Evolutionary conservation across 2,329 filamentous ascomycete genomes (phyloP).

Genomic region (Aspergillus quadrilineatus): DNA sequence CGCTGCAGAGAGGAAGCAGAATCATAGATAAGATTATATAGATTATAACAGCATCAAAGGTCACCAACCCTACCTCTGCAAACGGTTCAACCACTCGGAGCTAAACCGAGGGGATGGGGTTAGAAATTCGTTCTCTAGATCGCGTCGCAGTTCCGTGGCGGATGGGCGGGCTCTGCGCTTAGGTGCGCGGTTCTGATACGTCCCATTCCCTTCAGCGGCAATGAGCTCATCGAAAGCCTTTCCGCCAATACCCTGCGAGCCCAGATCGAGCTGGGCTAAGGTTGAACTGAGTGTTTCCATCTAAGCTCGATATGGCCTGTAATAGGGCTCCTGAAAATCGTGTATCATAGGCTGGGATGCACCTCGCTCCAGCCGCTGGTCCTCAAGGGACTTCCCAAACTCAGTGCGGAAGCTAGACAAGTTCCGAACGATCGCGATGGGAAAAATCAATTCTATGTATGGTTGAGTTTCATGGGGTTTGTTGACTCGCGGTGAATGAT

Average conservation of each 20-base stretch:
- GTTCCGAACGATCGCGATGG: neutral
- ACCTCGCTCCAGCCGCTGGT: neutral
- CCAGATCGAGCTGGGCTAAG: slow-evolving; percentile 30
- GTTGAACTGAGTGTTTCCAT: slow-evolving; percentile 28
- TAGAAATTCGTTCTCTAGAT: slow-evolving; percentile 75
- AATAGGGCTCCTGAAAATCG: neutral
- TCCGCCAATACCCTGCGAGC: slow-evolving; percentile 23
- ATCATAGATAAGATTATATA: no score
- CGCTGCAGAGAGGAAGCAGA: no score
- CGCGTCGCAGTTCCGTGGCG: slow-evolving; percentile 63
- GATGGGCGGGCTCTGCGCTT: slow-evolving; percentile 47
- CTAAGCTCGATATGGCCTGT: slow-evolving; percentile 17
- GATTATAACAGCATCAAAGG: neutral
- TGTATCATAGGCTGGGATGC: neutral
- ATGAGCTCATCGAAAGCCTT: slow-evolving; percentile 31
- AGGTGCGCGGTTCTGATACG: slow-evolving; percentile 37
- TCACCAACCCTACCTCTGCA: slow-evolving; percentile 66
- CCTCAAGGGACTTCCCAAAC: neutral
- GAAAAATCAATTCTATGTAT: neutral
- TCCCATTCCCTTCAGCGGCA: slow-evolving; percentile 30
- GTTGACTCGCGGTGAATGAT: neutral
- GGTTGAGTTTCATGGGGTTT: neutral
- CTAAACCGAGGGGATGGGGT: slow-evolving; percentile 78
- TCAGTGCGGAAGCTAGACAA: neutral
- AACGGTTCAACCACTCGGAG: slow-evolving; percentile 77